Evolutionary conservation across 371 early-diverging fungal species (phyloP).

Genomic region (Mortierella sp.): DNA sequence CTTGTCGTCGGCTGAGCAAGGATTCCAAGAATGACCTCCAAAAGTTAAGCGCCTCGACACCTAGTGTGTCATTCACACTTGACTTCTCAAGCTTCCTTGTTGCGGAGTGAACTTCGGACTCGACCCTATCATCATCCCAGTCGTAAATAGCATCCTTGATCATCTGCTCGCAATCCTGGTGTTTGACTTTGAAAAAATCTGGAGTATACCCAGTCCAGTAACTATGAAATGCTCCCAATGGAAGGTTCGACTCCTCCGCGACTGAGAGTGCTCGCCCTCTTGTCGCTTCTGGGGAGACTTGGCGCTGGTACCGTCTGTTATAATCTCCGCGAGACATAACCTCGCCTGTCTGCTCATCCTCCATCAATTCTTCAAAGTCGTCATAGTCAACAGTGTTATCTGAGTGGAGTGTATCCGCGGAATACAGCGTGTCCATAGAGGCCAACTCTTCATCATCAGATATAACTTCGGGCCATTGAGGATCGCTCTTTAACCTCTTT

Average conservation of each 20-base stretch:
- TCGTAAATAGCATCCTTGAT: conserved; percentile 60
- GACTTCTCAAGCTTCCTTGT: conserved; percentile 63
- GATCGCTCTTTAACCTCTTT: conserved; percentile 7
- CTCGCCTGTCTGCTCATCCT: conserved; percentile 48
- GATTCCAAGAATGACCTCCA: conserved; percentile 58
- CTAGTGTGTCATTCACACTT: conserved; percentile 58
- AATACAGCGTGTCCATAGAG: conserved; percentile 33
- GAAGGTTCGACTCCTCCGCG: conserved; percentile 30
- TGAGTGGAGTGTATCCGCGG: conserved; percentile 28
- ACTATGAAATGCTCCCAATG: conserved; percentile 31
- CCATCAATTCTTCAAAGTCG: conserved; percentile 40
- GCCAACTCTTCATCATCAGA: conserved; percentile 36
- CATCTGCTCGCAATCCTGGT: conserved; percentile 58
- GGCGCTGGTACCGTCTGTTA: conserved; percentile 9
- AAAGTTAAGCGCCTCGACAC: conserved; percentile 60
- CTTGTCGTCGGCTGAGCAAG: conserved; percentile 9
- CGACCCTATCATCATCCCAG: conserved; percentile 48
- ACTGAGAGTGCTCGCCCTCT: conserved; percentile 27
- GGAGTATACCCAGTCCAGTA: conserved; percentile 56
- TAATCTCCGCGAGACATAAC: conserved; percentile 26
- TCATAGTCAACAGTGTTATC: conserved; percentile 33
- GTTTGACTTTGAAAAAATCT: conserved; percentile 35
- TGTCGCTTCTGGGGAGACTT: not conserved
- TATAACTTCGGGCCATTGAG: conserved; percentile 31
- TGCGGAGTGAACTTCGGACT: conserved; percentile 43